A percentile compares a stretch with the other conserved stretches of the same genome.
phyloP scores from a whole-genome alignment of 306 rosid genomes.

The Hylodesmum podocarpum region DNA sequence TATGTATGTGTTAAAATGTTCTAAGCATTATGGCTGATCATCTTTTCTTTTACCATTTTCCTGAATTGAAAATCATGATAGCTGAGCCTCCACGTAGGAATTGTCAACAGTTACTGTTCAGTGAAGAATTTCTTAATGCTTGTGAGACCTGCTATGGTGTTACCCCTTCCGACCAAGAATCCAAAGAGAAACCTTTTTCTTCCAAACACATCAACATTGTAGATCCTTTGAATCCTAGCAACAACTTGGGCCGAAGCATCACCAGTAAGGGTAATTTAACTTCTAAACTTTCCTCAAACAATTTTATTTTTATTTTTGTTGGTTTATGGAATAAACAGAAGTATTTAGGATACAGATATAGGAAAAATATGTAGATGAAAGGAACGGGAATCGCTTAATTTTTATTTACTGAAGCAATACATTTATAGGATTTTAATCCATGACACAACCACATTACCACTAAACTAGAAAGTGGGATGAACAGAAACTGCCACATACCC shows the following conservation, averaged over 20 bases:
- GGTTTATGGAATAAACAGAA: too few species aligned
- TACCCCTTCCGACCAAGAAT: constrained; percentile 47
- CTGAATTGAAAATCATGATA: constrained; percentile 31
- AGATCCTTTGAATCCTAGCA: constrained; percentile 74
- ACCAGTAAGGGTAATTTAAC: constrained; percentile 59
- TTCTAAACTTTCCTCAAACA: not conserved
- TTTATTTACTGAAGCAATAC: too few species aligned
- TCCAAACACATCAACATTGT: constrained; percentile 66
- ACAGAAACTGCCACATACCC: too few species aligned
- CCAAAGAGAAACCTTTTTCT: constrained; percentile 52
- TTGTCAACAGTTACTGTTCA: constrained; percentile 52
- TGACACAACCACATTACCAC: too few species aligned
- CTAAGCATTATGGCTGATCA: not conserved
- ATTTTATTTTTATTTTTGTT: too few species aligned
- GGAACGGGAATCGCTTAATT: too few species aligned
- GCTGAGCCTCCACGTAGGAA: constrained; percentile 74
- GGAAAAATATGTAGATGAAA: too few species aligned
- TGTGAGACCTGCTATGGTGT: constrained; percentile 57
- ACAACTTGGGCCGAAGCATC: constrained; percentile 89
- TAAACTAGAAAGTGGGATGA: too few species aligned
- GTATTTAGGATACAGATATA: too few species aligned
- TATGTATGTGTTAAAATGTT: not conserved
- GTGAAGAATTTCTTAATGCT: constrained; percentile 50
- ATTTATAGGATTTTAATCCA: too few species aligned
- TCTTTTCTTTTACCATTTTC: not conserved